A percentile compares a stretch with the other conserved stretches of the same genome.
phyloP scores from a whole-genome alignment of 495 filamentous ascomycete species.

The Acidiella bohemica region DNA sequence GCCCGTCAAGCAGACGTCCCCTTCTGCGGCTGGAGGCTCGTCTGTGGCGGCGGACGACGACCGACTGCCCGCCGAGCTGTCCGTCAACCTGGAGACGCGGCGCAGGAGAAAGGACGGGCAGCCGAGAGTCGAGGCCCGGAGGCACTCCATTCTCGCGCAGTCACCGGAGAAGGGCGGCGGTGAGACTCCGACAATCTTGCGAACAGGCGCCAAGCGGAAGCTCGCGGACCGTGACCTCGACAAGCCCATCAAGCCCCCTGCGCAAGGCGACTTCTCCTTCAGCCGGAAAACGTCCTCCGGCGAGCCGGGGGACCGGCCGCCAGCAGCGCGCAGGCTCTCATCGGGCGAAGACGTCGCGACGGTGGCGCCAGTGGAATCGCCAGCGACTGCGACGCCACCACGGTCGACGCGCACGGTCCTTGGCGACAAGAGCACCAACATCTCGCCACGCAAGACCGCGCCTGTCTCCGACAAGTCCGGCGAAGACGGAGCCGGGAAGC shows the following conservation, averaged over 20 bases:
- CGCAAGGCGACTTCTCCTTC: constrained; percentile 39
- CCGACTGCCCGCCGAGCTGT: constrained; percentile 21
- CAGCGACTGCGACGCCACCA: constrained; percentile 10
- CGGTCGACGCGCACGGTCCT: constrained; percentile 21
- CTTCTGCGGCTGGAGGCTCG: constrained; percentile 16
- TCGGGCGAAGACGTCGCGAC: too few relatives aligned
- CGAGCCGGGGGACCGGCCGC: background rate
- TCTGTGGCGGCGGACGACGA: constrained; percentile 17
- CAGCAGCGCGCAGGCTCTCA: background rate
- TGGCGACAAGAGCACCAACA: constrained; percentile 27
- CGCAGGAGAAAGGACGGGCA: constrained; percentile 38
- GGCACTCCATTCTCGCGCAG: constrained; percentile 14
- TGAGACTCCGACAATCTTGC: constrained; percentile 20
- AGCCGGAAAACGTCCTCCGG: constrained; percentile 24
- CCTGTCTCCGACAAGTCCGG: constrained; percentile 7
- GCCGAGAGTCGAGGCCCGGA: constrained; percentile 20
- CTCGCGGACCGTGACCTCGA: constrained; percentile 39
- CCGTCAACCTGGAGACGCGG: constrained; percentile 39
- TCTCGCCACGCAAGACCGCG: constrained; percentile 27
- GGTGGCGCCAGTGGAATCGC: too few relatives aligned
- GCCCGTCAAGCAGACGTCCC: constrained; percentile 40
- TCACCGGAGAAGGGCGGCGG: constrained; percentile 18
- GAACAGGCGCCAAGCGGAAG: constrained; percentile 49
- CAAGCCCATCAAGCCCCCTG: constrained; percentile 21
- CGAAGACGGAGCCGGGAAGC: constrained; percentile 16